Evolutionary conservation across 345 rosid genomes (phyloP).

Genomic region (Pugionium dolabratum): DNA sequence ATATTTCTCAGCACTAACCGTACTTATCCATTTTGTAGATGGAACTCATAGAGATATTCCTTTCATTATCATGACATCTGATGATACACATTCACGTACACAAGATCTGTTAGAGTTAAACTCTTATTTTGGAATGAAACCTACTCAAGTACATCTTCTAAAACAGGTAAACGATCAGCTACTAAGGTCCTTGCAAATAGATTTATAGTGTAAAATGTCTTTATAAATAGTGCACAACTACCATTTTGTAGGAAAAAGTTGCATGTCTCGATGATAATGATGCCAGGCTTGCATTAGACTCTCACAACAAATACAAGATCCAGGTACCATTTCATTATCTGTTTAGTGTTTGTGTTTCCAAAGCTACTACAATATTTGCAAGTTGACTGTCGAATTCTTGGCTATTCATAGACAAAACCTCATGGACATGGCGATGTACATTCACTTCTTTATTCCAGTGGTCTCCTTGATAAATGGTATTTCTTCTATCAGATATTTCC

Average conservation of each 20-base stretch:
- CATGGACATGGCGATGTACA: conserved; percentile 99
- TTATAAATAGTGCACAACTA: neutral
- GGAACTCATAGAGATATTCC: conserved; percentile 65
- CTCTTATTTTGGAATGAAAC: conserved; percentile 87
- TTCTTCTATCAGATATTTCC: neutral
- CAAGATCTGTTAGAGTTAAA: conserved; percentile 65
- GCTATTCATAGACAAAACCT: conserved; percentile 74
- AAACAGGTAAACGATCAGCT: conserved; percentile 66
- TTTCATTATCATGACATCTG: conserved; percentile 92
- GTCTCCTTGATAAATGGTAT: conserved; percentile 75
- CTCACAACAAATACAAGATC: conserved; percentile 73
- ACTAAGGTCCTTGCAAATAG: conserved; percentile 10
- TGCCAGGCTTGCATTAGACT: conserved; percentile 84
- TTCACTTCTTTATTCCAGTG: conserved; percentile 85
- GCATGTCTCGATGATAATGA: conserved; percentile 95
- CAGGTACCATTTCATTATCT: conserved; percentile 53
- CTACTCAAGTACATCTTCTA: conserved; percentile 79
- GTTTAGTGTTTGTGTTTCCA: neutral
- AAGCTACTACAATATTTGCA: conserved; percentile 8
- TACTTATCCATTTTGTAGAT: conserved; percentile 45
- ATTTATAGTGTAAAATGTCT: neutral
- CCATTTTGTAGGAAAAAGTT: conserved; percentile 78
- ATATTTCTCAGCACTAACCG: neutral
- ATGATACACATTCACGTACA: conserved; percentile 86
- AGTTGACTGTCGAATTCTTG: conserved; percentile 23